Conservation (phyloP, 2,329 filamentous ascomycete species). For the Apiospora koreana region DNA sequence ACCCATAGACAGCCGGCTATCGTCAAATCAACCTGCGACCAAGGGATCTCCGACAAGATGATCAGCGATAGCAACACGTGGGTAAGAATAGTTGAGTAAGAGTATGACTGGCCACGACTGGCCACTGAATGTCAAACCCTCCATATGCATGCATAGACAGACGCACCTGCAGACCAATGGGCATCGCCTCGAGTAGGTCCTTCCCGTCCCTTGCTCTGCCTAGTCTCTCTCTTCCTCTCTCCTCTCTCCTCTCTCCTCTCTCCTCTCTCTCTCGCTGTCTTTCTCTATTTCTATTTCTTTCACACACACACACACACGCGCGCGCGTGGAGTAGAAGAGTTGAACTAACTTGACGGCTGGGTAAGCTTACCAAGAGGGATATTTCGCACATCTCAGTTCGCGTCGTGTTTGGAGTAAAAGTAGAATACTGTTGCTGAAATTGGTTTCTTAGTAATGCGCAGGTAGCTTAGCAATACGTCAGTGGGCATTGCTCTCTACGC, state of each 20-base stretch:
- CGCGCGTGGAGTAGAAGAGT: background rate
- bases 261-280: background rate
- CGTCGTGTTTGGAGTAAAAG: background rate
- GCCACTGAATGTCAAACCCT: background rate
- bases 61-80: background rate
- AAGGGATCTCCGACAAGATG: background rate
- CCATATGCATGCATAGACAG: background rate
- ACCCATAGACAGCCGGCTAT: background rate
- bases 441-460: slow-evolving; percentile 1
- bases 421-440: background rate
- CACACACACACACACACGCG: background rate
- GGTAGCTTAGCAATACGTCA: slow-evolving; percentile 2
- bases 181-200: background rate
- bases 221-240: background rate
- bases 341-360: background rate
- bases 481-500: background rate
- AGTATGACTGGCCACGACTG: background rate
- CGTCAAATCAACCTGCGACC: background rate
- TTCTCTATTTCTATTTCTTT: background rate
- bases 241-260: background rate
- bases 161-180: background rate
- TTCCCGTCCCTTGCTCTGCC: background rate
- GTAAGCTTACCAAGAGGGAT: background rate
- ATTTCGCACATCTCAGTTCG: background rate
- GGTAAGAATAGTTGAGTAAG: background rate